Base-by-base conservation (phyloP, 768 basidiomycete genomes). In the Rickenella mellea region DNA sequence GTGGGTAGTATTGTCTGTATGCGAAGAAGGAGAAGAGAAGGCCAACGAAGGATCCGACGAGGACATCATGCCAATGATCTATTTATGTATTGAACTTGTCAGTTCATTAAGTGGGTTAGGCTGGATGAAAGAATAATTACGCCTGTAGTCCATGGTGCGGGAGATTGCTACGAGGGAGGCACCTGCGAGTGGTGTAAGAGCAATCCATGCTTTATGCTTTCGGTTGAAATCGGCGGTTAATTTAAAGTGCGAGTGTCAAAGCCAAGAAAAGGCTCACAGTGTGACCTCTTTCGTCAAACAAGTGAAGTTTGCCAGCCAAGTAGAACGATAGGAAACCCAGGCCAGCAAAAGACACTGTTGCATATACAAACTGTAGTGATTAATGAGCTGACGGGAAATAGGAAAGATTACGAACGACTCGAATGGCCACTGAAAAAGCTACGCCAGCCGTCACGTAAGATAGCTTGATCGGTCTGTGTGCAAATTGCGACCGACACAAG, bases 51-150 rank as follows among this genome's bases (percentile, higher is more conserved):
- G 80, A 73, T 5, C 93, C 92, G 2, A 85, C 76, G 7, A 89
- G 54, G 31, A 96, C 85, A 50, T 99, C 94, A 5, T 89, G 79
- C 85, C 88, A 92, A 58, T 94, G 90, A 60, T 94, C 86, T 89
- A 47, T 25, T 27, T 37, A 43, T 24, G 42, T 15, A 8, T 25
- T n/a, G 29, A 40, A 31, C 39, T 39, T 17, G 47, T 45, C 10
- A 28, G 30, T 28, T 54, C 39, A 41, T 51, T 47, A 26, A 44
- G 36, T 46, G 44, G 46, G 37, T 47, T 28, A 44, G 11, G 35
- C 20, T 30, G 25, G n/a, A 20, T 25, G 17, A 21, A 15, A 32
- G 10, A 30, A 39, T 5, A 72, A 78, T 45, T 53, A 87, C 84
- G 90, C 44, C 91, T 74, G 51, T 83, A 83, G 61, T 94, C 92